phyloP scores from a whole-genome alignment of 129 eudicot genomes.

The Chrysanthemum makinoi region DNA sequence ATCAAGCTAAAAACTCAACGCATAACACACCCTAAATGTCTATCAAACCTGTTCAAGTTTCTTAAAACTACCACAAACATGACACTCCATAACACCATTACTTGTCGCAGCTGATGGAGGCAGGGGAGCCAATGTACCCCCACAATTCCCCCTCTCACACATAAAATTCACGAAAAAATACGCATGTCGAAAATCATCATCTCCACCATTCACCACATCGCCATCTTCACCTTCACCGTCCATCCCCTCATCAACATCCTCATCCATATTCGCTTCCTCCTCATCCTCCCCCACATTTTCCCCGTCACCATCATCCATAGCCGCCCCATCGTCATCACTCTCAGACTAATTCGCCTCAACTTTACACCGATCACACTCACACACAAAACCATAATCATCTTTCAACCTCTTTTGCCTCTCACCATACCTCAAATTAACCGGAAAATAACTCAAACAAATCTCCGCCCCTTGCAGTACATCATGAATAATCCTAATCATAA shows the following conservation, averaged over 20 bases:
- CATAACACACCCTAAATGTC: too few relatives aligned
- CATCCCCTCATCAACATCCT: slow-evolving; percentile 42
- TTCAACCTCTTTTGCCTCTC: slow-evolving; percentile 67
- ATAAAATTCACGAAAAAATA: slow-evolving; percentile 81
- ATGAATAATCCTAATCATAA: slow-evolving; percentile 69
- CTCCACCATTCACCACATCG: slow-evolving; percentile 32
- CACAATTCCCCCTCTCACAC: slow-evolving; percentile 61
- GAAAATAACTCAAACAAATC: slow-evolving; percentile 85
- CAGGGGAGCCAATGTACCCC: slow-evolving; percentile 95
- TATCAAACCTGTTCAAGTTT: slow-evolving; percentile 24
- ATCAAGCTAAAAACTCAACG: too few relatives aligned
- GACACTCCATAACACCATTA: slow-evolving; percentile 62
- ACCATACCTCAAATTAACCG: slow-evolving; percentile 64
- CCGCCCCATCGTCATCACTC: slow-evolving; percentile 48
- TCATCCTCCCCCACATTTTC: slow-evolving; percentile 29
- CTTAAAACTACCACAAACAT: slow-evolving; percentile 67
- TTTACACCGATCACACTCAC: slow-evolving; percentile 86
- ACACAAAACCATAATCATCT: slow-evolving; percentile 83
- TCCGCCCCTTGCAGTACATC: slow-evolving; percentile 74
- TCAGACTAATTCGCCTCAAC: slow-evolving; percentile 89
- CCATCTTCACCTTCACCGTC: slow-evolving; percentile 27
- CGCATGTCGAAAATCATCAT: slow-evolving; percentile 74
- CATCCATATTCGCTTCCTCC: slow-evolving; percentile 35
- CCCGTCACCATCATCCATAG: slow-evolving; percentile 8
- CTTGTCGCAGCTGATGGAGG: slow-evolving; percentile 43